Evolutionary conservation across 1,139 yeast genomes (phyloP), one percentile per base, ranked within the genome.

Genomic region (Arxiozyma slooffiae): DNA sequence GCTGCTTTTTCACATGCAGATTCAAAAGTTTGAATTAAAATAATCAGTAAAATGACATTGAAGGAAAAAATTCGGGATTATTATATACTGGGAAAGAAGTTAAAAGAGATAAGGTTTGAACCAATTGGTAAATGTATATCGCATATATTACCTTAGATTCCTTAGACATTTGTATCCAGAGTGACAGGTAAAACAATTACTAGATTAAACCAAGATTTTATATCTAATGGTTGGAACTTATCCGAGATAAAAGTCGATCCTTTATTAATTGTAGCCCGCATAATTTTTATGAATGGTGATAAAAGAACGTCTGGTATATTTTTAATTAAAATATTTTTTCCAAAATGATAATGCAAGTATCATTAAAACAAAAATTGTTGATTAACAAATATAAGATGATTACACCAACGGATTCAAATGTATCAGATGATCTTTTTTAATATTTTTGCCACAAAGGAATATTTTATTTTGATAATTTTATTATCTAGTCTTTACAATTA

Each of bases 371-470:
- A 68, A n/a, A 71, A 30, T 62, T 74, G 5, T 67, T 82, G 6
- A 75, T 82, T 5, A 76, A 72, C 44, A 81, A 77, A 52, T 71
- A 80, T 57, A 80, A 77, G 56, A 85, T 86, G 47, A 74, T 85
- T 26, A 86, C 94, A 0, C 81, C 94, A 0, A 69, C 88, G 64
- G 95, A 83, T 60, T 69, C 70, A 7, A 63, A 68, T 42, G 73
- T 53, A 14, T 53, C 54, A 38, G 60, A 73, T 47, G 75, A 79
- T 46, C 68, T 85, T 44, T 72, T 82, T n/a, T n/a, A n/a, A n/a
- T 23, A 94, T 86, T 0, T 64, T 86, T 22, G 87, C 94, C 0
- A 87, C 92, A 0, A 85, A 86, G 54, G 92, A 86, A 59, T 76
- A 81, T 55, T 81, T 95, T 1, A 72, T 89, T 22, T 70, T 80